Evolutionary conservation across 805 yeast genomes (phyloP), one percentile per base, ranked within the genome.

Genomic region (Danielia oregonensis): DNA sequence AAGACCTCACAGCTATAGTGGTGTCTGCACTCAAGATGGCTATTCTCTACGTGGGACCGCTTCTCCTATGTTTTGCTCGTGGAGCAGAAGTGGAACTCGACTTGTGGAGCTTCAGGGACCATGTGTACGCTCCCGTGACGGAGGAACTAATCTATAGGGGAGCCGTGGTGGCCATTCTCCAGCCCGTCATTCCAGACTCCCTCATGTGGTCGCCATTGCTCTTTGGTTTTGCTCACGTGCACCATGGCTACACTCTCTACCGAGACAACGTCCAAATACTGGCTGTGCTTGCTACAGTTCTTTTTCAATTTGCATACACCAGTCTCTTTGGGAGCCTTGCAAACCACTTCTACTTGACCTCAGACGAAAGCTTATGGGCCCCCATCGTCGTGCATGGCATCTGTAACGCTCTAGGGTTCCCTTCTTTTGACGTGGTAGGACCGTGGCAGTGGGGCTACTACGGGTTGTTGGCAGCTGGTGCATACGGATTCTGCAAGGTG

Each of bases 211-310:
- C 44, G 30, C 93, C 95, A 1, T 48, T 77, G 6, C 66, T 78
- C 36, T 86, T 86, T 61, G 88, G 89, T 1, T 47, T 82, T 17
- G 93, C 94, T 0, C 96, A 86, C 57, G 32, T 82, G 15, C 91
- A 86, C 51, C 95, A 86, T 53, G 87, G 76, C 2, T 65, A 65
- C 42, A 79, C 75, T 35, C 44, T 72, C 28, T 65, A 65, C 40
- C 25, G 40, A 36, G 35, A 56, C 49, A 7, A 54, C 2, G 27
- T 48, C 5, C 52, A 63, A 2, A 10, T 35, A 7, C 12, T 40
- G 0, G 47, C 57, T 12, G 64, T 78, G 1, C 19, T 69, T 1
- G 24, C 66, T 4, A 51, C 59, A 5, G 61, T 72, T 2, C 13
- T 53, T 0, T 67, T 79, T 38, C 95, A 87, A 44, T 57, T 79